These are phyloP conservation scores for Pseudogymnoascus sp. DNA, from an alignment of 2,329 filamentous ascomycete species.

Conservation along the genomic window DNA sequence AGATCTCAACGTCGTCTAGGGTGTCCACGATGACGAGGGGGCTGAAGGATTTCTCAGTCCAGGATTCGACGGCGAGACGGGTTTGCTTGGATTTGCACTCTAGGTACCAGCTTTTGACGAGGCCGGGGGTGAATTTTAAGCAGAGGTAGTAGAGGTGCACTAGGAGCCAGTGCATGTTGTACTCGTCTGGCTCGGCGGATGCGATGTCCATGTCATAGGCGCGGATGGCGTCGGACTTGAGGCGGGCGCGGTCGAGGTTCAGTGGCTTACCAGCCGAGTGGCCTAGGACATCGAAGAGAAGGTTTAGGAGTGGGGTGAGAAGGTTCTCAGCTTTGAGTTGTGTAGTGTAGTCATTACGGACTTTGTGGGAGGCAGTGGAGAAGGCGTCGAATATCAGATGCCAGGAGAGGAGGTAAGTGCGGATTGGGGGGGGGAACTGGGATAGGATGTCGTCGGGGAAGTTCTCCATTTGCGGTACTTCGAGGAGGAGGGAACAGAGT, in stretches of 20 bases:
- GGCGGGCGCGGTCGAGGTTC: constrained; percentile 60
- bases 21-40: constrained; percentile 57
- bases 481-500: constrained; percentile 71
- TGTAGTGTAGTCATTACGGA: constrained; percentile 72
- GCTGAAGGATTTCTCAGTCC: constrained; percentile 80
- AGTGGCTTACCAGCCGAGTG: constrained; percentile 65
- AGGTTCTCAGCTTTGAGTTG: constrained; percentile 68
- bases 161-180: constrained; percentile 73
- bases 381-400: constrained; percentile 83
- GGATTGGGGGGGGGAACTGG: constrained; percentile 59
- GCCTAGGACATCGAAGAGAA: constrained; percentile 77
- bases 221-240: constrained; percentile 47
- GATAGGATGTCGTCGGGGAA: constrained; percentile 58
- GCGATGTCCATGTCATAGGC: constrained; percentile 44
- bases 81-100: constrained; percentile 74
- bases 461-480: constrained; percentile 62
- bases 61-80: constrained; percentile 66
- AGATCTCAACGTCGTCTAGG: constrained; percentile 58
- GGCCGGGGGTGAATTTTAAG: constrained; percentile 65
- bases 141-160: constrained; percentile 78
- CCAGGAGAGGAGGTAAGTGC: constrained; percentile 84
- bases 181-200: constrained; percentile 54
- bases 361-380: constrained; percentile 65
- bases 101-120: constrained; percentile 79
- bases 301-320: constrained; percentile 61